Evolutionary conservation across 2,329 filamentous ascomycete species (phyloP), one percentile per base, ranked within the genome.

Genomic region (Dothiorella sarmentorum): DNA sequence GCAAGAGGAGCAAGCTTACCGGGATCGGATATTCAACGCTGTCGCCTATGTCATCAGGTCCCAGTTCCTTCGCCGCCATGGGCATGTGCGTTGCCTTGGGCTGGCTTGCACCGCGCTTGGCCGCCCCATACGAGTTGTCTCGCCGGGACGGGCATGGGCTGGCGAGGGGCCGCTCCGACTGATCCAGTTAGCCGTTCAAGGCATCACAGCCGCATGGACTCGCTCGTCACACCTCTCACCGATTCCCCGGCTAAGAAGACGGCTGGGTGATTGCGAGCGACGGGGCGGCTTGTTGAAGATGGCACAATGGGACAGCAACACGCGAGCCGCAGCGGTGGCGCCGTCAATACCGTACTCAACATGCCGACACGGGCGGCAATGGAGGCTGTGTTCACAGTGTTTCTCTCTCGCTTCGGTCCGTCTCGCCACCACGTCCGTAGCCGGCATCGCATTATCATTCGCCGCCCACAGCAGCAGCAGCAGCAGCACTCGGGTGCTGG

Each of bases 121-220:
- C 18, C 20, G n/a, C 44, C n/a, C n/a, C n/a, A n/a, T 13, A 10
- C 13, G 6, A 40, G 9, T n/a, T 40, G 49, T 53, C 49, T 38
- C 49, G 49, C 49, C 49, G 49, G 31, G 22, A 35, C 49, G 7
- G 49, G 49, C 49, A 40, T 52, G 18, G 29, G n/a, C 44, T 37
- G 49, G 49, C 49, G 24, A 52, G 47, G 31, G 47, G 47, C n/a
- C 31, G 31, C 47, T 22, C n/a, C 10, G 40, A 35, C 35, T 40
- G 49, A 53, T 53, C 49, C 35, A 38, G 29, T 40, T 38, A 53
- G 33, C 49, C 35, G 49, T 53, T 53, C 33, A 29, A 53, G 40
- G 35, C 49, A 53, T 53, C 49, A 18, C 45, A 29, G 15, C 15
- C 31, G 47, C 47, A 17, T 52, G 38, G 31, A 22, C 49, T 13